A percentile compares a stretch with the other conserved stretches of the same genome.
Conservation (phyloP, 2,329 filamentous ascomycete genomes). For the Dactylellina parvicollis region DNA sequence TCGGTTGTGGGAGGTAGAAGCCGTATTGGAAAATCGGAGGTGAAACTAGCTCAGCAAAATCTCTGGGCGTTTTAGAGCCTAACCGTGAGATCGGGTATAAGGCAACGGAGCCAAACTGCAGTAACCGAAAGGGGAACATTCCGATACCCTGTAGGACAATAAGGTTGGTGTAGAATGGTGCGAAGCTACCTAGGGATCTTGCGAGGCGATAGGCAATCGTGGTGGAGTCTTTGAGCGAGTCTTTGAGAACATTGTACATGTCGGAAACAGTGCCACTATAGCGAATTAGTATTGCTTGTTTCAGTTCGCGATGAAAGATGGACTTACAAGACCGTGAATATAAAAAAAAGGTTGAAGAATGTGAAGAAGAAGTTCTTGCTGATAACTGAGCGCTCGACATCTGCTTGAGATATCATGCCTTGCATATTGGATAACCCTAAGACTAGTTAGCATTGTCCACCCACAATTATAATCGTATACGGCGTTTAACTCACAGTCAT, state of each 20-base stretch:
- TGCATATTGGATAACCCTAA: conserved; percentile 81
- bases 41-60: conserved; percentile 81
- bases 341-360: conserved; percentile 98
- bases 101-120: conserved; percentile 86
- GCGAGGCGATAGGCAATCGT: conserved; percentile 80
- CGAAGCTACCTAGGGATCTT: conserved; percentile 75
- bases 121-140: conserved; percentile 87
- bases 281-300: not conserved
- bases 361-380: conserved; percentile 99
- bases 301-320: not conserved
- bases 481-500: conserved; percentile 77
- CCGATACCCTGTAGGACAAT: conserved; percentile 92
- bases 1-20: conserved; percentile 90
- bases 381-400: conserved; percentile 92
- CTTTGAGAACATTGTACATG: conserved; percentile 76
- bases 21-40: conserved; percentile 94
- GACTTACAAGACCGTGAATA: conserved; percentile 79
- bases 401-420: conserved; percentile 93
- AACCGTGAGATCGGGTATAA: conserved; percentile 83
- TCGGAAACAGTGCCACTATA: conserved; percentile 75
- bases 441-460: not conserved
- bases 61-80: conserved; percentile 84
- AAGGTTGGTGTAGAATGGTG: conserved; percentile 78
- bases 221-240: conserved; percentile 80
- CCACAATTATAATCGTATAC: not conserved